Conservation (phyloP, 73 alveolate species). For the Paramecium tetraurelia region DNA sequence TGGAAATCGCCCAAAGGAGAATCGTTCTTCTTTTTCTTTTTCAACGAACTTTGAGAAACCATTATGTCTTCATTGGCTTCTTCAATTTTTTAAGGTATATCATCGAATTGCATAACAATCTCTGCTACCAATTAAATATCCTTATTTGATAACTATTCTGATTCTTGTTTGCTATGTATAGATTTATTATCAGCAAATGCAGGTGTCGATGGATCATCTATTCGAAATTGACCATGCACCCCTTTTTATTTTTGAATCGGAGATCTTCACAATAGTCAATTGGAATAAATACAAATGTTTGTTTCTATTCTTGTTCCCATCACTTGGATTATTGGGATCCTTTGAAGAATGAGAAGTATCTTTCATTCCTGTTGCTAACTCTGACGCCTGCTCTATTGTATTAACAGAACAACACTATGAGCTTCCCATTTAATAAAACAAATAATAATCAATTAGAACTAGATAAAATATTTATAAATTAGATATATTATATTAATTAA, state of each 20-base stretch:
- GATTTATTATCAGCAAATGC: conserved; percentile 26
- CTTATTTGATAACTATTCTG: neutral
- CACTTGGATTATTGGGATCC: neutral
- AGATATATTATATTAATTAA: neutral
- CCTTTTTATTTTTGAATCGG: neutral
- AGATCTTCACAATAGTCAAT: neutral
- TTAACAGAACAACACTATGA: neutral
- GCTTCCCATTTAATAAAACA: neutral
- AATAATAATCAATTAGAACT: neutral
- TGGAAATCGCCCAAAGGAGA: neutral
- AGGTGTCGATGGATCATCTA: conserved; percentile 16
- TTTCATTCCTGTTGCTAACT: neutral
- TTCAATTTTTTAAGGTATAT: neutral
- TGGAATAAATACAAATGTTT: neutral
- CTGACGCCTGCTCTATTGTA: neutral
- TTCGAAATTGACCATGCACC: neutral
- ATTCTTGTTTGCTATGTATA: neutral
- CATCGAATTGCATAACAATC: neutral
- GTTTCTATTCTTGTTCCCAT: neutral
- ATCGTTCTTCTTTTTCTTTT: neutral
- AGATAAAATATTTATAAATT: neutral
- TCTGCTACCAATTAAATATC: neutral
- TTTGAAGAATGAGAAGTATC: neutral
- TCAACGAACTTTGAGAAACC: neutral
- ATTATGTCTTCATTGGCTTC: neutral